Evolutionary conservation across 306 rosid genomes (phyloP).

Genomic region (Quercus rubra): DNA sequence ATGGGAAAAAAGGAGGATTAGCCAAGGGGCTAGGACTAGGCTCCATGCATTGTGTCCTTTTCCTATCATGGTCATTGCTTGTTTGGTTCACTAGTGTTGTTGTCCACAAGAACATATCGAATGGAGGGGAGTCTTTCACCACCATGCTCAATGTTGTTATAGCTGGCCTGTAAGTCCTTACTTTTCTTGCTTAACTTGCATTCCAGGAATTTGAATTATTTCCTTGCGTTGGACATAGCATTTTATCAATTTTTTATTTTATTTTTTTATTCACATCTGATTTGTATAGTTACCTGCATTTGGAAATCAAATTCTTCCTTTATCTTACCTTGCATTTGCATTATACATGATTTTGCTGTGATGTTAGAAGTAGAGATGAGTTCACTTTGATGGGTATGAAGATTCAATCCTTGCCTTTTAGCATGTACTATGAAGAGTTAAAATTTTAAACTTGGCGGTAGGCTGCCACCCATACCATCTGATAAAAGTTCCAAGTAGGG

Average conservation of each 20-base stretch:
- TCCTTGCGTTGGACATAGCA: neutral
- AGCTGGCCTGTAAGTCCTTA: constrained; percentile 84
- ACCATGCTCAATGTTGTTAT: constrained; percentile 98
- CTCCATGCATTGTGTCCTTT: constrained; percentile 85
- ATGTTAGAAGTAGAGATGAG: neutral
- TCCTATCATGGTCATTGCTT: constrained; percentile 87
- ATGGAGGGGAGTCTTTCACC: constrained; percentile 95
- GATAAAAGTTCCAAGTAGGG: too few species aligned
- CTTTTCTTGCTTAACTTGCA: neutral
- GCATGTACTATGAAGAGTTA: too few species aligned
- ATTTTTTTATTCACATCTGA: neutral
- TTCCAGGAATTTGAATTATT: neutral
- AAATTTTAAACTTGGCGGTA: too few species aligned
- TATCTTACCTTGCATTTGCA: neutral
- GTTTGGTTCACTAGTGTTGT: constrained; percentile 88
- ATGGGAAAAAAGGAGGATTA: constrained; percentile 79
- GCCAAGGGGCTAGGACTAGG: constrained; percentile 96
- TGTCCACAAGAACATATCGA: constrained; percentile 84
- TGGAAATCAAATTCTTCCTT: neutral
- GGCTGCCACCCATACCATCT: too few species aligned
- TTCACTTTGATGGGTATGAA: too few species aligned
- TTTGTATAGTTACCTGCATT: neutral
- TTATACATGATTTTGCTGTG: neutral
- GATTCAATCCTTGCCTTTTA: too few species aligned
- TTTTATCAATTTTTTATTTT: neutral